A percentile compares a stretch with the other conserved stretches of the same genome.
Conservation (phyloP, 139 green algal species). For the Chara braunii region DNA sequence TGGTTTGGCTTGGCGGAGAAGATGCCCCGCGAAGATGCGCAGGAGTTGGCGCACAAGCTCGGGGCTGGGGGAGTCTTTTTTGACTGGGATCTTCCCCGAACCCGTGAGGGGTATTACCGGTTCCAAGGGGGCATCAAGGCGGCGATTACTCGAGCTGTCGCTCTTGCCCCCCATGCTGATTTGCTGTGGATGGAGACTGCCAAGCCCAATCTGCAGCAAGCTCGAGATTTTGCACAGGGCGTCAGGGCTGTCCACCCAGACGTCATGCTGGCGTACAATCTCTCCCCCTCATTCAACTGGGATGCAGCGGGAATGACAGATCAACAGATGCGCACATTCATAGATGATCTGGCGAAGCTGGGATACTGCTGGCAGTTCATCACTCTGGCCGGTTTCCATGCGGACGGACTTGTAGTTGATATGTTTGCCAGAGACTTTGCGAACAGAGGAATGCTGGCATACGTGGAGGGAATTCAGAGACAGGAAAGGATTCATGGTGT, state of each 20-base stretch:
- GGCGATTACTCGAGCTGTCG: slow-evolving; percentile 66
- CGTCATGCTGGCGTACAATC: slow-evolving; percentile 89
- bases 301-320: slow-evolving; percentile 47
- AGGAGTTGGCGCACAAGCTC: slow-evolving; percentile 17
- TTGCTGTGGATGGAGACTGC: slow-evolving; percentile 84
- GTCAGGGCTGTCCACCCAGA: slow-evolving; percentile 72
- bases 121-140: slow-evolving; percentile 67
- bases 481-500: slow-evolving; percentile 20
- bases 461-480: slow-evolving; percentile 40
- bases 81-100: slow-evolving; percentile 50
- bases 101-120: slow-evolving; percentile 71
- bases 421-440: slow-evolving; percentile 33
- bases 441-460: slow-evolving; percentile 35
- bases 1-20: slow-evolving; percentile 24
- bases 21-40: slow-evolving; percentile 6
- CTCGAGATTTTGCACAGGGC: slow-evolving; percentile 55
- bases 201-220: slow-evolving; percentile 69
- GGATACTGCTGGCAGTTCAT: slow-evolving; percentile 74
- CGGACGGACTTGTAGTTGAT: slow-evolving; percentile 24
- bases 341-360: slow-evolving; percentile 59
- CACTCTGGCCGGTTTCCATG: slow-evolving; percentile 78
- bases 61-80: slow-evolving; percentile 21
- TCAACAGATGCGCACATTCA: slow-evolving; percentile 70
- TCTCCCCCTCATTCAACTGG: slow-evolving; percentile 89
- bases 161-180: slow-evolving; percentile 78